phyloP scores from a whole-genome alignment of 805 yeast species.

The Saturnispora diversa region DNA sequence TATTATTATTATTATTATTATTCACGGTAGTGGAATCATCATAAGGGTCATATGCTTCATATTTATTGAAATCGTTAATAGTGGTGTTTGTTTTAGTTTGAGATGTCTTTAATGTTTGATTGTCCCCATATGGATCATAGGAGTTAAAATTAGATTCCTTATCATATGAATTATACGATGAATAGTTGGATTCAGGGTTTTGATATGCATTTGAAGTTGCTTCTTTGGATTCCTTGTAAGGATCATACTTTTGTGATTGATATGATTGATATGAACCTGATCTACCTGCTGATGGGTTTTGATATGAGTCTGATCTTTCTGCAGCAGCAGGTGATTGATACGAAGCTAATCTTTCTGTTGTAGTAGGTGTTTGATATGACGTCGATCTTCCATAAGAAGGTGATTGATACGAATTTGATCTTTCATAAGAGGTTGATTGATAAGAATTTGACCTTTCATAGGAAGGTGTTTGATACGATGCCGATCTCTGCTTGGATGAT shows the following conservation, averaged over 20 bases:
- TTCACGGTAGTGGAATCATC: too few relatives aligned
- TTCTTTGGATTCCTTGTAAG: background rate
- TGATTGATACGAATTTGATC: background rate
- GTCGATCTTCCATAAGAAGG: background rate
- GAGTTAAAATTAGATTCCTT: background rate
- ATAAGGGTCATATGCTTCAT: constrained; percentile 16
- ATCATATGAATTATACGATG: constrained; percentile 7
- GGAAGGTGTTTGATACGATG: background rate
- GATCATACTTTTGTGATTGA: background rate
- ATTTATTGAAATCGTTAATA: constrained; percentile 2
- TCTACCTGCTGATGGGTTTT: too few relatives aligned
- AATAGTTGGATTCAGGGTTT: too few relatives aligned
- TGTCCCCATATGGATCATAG: constrained; percentile 7
- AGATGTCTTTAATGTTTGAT: constrained; percentile 1
- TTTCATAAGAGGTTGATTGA: background rate
- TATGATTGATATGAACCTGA: constrained; percentile 2
- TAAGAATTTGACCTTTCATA: constrained; percentile 1
- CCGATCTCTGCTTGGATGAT: background rate
- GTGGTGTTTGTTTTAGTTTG: background rate
- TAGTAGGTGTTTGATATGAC: background rate
- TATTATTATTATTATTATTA: constrained; percentile 11
- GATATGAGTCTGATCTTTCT: too few relatives aligned
- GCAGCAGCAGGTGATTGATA: background rate
- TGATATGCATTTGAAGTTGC: background rate
- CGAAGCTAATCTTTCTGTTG: background rate